Evolutionary conservation across 2,329 filamentous ascomycete genomes (phyloP).

Genomic region (Sarocladiaceae sp.): DNA sequence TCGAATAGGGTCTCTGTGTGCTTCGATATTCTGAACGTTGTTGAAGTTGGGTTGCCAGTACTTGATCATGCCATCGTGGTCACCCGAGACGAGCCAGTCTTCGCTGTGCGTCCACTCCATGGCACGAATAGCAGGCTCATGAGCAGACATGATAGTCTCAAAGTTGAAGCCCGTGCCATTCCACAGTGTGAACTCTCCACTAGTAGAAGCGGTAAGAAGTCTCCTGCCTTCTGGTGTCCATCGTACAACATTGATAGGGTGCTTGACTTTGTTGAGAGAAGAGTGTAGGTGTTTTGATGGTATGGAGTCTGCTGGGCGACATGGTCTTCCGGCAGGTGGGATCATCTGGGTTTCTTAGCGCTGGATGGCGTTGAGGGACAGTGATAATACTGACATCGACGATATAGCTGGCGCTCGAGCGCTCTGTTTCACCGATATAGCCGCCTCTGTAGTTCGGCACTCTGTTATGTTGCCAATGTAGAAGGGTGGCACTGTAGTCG

Average conservation of each 20-base stretch:
- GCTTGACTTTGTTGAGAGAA: conserved; percentile 97
- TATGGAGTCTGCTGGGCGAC: conserved; percentile 75
- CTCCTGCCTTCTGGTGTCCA: conserved; percentile 96
- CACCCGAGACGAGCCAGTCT: conserved; percentile 93
- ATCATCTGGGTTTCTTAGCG: conserved; percentile 59
- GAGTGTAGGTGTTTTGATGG: conserved; percentile 95
- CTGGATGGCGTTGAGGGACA: not conserved
- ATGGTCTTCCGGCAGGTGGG: conserved; percentile 69
- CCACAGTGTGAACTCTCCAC: conserved; percentile 97
- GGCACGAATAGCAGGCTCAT: conserved; percentile 79
- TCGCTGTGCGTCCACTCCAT: conserved; percentile 89
- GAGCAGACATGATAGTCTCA: conserved; percentile 97
- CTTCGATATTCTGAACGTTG: conserved; percentile 91
- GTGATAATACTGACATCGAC: conserved; percentile 60
- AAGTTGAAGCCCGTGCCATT: conserved; percentile 99
- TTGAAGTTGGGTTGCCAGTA: conserved; percentile 99
- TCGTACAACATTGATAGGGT: conserved; percentile 91
- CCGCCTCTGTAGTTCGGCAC: conserved; percentile 61
- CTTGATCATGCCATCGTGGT: conserved; percentile 92
- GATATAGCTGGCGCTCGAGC: conserved; percentile 83
- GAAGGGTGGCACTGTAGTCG: conserved; percentile 84
- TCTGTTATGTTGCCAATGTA: conserved; percentile 85
- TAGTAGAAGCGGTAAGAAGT: conserved; percentile 87
- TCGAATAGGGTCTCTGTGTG: conserved; percentile 81
- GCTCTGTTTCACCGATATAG: conserved; percentile 68